Evolutionary conservation across 192 early-diverging fungal species (phyloP).

Genomic region (Umbelopsis sp.): DNA sequence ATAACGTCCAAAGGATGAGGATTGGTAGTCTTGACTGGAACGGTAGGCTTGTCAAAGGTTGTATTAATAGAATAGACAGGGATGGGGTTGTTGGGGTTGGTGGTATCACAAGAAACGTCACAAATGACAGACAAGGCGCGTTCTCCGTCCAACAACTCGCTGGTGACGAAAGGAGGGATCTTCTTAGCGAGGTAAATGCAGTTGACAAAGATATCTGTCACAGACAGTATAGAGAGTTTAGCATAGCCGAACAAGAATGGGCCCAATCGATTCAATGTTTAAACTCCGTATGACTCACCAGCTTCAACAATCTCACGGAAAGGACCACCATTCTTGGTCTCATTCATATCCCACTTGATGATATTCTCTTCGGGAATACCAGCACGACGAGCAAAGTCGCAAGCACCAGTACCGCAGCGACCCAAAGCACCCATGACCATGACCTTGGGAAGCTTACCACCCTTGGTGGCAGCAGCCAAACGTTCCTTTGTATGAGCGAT

Average conservation of each 20-base stretch:
- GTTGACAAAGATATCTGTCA: constrained; percentile 96
- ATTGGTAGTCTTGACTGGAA: constrained; percentile 67
- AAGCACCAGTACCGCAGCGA: constrained; percentile 90
- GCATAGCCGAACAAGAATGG: not conserved
- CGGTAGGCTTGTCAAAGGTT: constrained; percentile 91
- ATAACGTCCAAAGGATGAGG: constrained; percentile 80
- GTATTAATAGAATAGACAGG: constrained; percentile 92
- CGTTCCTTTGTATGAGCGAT: constrained; percentile 70
- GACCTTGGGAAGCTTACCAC: constrained; percentile 70
- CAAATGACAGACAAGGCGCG: constrained; percentile 82
- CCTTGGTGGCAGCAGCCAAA: constrained; percentile 54
- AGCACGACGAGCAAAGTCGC: constrained; percentile 77
- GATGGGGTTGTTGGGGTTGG: constrained; percentile 97
- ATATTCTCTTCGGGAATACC: constrained; percentile 88
- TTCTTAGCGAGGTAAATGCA: constrained; percentile 94
- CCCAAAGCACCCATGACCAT: constrained; percentile 99
- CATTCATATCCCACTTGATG: constrained; percentile 93
- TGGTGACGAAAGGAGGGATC: constrained; percentile 95
- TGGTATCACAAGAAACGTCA: constrained; percentile 96
- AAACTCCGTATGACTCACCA: constrained; percentile 1
- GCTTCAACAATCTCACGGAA: constrained; percentile 85
- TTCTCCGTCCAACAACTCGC: constrained; percentile 68
- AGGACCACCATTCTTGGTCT: constrained; percentile 91
- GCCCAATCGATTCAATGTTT: not conserved
- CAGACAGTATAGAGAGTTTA: not conserved